Base-by-base conservation (phyloP, 371 early-diverging fungal genomes). In the Parasitella parasitica region DNA sequence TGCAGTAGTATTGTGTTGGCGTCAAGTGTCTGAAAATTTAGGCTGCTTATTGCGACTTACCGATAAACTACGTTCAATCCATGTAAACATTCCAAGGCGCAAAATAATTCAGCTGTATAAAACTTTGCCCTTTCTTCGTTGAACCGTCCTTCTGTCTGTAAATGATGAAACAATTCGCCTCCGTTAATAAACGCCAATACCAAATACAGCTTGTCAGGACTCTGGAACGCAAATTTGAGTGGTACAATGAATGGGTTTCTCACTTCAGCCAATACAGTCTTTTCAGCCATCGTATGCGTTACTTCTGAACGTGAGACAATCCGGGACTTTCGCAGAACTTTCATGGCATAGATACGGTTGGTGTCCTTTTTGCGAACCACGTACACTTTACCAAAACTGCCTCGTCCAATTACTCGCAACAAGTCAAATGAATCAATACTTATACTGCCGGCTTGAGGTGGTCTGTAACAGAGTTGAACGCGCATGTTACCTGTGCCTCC, bases 301-400 rank as follows among this genome's bases (percentile, higher is more conserved):
- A 93, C 89, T 77, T 94, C 97, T 16, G 92, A 89, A 16, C 94
- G 86, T 26, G 93, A 92, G 46, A 97, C 93, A 59, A 98, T 94
- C 67, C 92, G 90, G n/a, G 93, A 86, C 80, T 99, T 99, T 56
- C 88, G 87, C 54, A 97, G 71, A 36, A 96, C 94, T 76, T 99
- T 99, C 92, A 99, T 93, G 50, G 99, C 99, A 73, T 98, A 97
- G 72, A 96, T 94, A 56, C 96, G 91, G 62, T 88, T 89, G 16
- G 95, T 95, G 71, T 96, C 95, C 63, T 89, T 89, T 76, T 97
- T 94, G 43, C 94, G 90, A 22, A 96, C 96, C 72, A 96, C 96
- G 86, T 96, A 93, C 12, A 98, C 94, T 85, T 98, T 98, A 63
- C 97, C 97, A 84, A 98, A 97, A 66, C 88, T 88, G 18, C 98